phyloP scores from a whole-genome alignment of 2,329 filamentous ascomycete species.

The Fusarium sp. region DNA sequence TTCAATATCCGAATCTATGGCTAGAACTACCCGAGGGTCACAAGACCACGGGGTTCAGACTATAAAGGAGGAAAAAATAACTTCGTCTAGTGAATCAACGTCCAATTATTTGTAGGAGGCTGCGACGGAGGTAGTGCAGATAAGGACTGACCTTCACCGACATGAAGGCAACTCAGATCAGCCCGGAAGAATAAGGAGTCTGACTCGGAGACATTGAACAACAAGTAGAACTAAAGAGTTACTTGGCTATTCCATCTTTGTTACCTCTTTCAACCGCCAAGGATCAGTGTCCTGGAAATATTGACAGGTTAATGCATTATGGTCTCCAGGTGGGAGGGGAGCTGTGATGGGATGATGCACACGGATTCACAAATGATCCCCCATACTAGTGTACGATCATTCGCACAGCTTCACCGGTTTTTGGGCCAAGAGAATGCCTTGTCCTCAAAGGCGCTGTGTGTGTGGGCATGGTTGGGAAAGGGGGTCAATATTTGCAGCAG shows the following conservation, averaged over 20 bases:
- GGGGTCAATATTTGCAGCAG: neutral
- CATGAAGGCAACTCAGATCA: neutral
- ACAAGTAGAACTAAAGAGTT: neutral
- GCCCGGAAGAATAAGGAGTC: neutral
- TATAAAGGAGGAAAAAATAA: neutral
- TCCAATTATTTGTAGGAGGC: neutral
- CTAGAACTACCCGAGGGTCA: accelerated
- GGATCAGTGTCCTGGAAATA: neutral
- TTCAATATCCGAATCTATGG: neutral
- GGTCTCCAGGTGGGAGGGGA: neutral
- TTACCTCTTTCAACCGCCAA: accelerated
- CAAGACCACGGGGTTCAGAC: neutral
- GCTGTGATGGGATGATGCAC: neutral
- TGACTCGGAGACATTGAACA: too few species aligned
- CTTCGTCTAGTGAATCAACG: neutral
- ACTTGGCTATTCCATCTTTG: neutral
- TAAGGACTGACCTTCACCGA: neutral
- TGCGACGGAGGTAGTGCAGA: neutral
- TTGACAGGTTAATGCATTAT: neutral
- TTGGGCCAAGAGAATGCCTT: neutral
- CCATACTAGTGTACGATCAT: neutral
- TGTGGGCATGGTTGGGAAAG: neutral
- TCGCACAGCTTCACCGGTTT: neutral
- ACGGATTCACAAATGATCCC: neutral
- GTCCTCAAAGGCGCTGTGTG: neutral